Percentiles rank a stretch among this genome's conserved stretches.
Evolutionary conservation across 2,329 filamentous ascomycete species (phyloP).

Genomic region (Dothistroma septosporum): DNA sequence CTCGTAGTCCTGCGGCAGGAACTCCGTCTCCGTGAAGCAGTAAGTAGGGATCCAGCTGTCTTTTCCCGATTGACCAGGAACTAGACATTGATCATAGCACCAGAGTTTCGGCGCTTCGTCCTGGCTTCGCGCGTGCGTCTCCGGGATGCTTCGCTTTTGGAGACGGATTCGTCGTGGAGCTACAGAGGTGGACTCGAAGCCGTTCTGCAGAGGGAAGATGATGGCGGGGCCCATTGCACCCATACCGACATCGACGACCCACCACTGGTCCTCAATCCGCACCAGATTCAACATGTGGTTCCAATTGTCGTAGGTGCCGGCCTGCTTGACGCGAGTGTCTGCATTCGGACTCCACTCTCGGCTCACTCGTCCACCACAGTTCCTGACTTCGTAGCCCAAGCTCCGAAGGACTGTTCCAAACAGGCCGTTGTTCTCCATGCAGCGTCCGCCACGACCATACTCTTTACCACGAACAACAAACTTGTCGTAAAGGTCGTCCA

Average conservation of each 20-base stretch:
- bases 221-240: slow-evolving; percentile 34
- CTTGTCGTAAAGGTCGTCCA: slow-evolving; percentile 51
- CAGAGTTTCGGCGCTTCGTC: slow-evolving; percentile 39
- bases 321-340: slow-evolving; percentile 19
- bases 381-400: slow-evolving; percentile 47
- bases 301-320: slow-evolving; percentile 31
- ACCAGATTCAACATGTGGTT: slow-evolving; percentile 47
- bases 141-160: slow-evolving; percentile 25
- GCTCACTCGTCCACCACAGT: slow-evolving; percentile 41
- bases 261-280: slow-evolving; percentile 26
- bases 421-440: slow-evolving; percentile 57
- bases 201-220: slow-evolving; percentile 38
- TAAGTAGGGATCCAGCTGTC: slow-evolving; percentile 59
- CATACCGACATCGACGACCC: slow-evolving; percentile 44
- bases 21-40: slow-evolving; percentile 63
- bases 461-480: slow-evolving; percentile 40
- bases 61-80: slow-evolving; percentile 29
- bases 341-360: slow-evolving; percentile 21
- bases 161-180: slow-evolving; percentile 23
- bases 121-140: slow-evolving; percentile 20
- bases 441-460: slow-evolving; percentile 51
- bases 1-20: slow-evolving; percentile 57
- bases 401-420: slow-evolving; percentile 51
- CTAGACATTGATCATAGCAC: slow-evolving; percentile 38
- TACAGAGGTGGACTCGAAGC: slow-evolving; percentile 17